These are phyloP conservation scores for Spathaspora passalidarum DNA, from an alignment of 805 yeast species.

Conservation along the genomic window DNA sequence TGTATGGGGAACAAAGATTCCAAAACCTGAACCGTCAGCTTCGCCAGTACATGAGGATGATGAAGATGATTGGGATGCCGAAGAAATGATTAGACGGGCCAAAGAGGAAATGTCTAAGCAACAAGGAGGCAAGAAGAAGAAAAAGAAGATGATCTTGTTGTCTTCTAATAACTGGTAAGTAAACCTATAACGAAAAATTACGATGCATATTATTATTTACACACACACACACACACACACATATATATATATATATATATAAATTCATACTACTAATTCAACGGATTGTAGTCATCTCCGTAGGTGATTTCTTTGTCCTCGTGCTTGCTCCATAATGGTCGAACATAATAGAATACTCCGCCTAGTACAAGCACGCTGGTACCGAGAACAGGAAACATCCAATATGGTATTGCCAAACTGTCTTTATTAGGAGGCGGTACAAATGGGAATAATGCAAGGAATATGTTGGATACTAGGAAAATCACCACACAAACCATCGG, in stretches of 20 bases:
- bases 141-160: slow-evolving; percentile 42
- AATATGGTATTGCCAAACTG: slow-evolving; percentile 45
- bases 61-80: slow-evolving; percentile 47
- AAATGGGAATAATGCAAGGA: slow-evolving; percentile 55
- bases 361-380: slow-evolving; percentile 44
- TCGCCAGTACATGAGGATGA: slow-evolving; percentile 19
- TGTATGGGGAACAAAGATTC: slow-evolving; percentile 74
- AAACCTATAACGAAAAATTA: background rate
- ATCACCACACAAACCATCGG: slow-evolving; percentile 30
- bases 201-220: background rate
- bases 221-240: background rate
- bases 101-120: slow-evolving; percentile 42
- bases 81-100: slow-evolving; percentile 51
- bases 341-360: slow-evolving; percentile 22
- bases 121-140: slow-evolving; percentile 24
- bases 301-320: slow-evolving; percentile 9
- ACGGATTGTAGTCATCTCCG: slow-evolving; percentile 11
- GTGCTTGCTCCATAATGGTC: slow-evolving; percentile 6
- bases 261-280: background rate
- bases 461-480: slow-evolving; percentile 45
- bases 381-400: slow-evolving; percentile 57
- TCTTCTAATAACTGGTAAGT: background rate
- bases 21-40: slow-evolving; percentile 28
- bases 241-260: background rate
- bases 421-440: slow-evolving; percentile 46